Percentiles rank a stretch among this genome's conserved stretches.
These are phyloP conservation scores for Serendipita indica DNA, from an alignment of 768 basidiomycete species.

Conservation along the genomic window DNA sequence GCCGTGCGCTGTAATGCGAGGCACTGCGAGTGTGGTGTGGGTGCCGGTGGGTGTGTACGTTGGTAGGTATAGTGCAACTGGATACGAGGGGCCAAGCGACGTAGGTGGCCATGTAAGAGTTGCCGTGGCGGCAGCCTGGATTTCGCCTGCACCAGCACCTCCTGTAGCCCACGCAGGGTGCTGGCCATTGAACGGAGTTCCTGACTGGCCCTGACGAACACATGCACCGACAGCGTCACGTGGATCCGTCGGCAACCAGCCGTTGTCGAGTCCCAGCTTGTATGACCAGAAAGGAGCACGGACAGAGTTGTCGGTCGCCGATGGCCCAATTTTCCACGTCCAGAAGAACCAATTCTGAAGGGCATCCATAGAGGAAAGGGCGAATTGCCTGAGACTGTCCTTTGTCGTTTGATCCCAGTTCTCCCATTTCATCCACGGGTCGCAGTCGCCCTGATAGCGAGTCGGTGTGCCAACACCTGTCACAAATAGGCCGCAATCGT, in stretches of 20 bases:
- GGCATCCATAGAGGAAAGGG: constrained; percentile 48
- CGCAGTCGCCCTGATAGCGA: constrained; percentile 31
- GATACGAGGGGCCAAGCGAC: neutral
- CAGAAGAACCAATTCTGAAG: constrained; percentile 59
- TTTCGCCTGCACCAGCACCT: constrained; percentile 37
- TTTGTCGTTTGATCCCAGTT: constrained; percentile 40
- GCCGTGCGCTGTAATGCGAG: constrained; percentile 33
- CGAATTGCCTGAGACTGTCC: constrained; percentile 36
- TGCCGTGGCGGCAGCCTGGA: constrained; percentile 28
- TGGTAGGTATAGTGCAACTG: constrained; percentile 28
- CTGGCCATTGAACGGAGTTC: constrained; percentile 34
- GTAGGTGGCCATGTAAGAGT: constrained; percentile 41
- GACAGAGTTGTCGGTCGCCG: constrained; percentile 42
- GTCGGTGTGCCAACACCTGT: constrained; percentile 29
- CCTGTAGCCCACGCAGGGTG: constrained; percentile 59
- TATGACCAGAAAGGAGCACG: constrained; percentile 88
- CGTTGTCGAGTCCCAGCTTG: constrained; percentile 73
- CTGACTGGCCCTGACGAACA: constrained; percentile 28
- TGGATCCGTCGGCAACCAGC: constrained; percentile 89
- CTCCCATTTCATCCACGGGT: constrained; percentile 33
- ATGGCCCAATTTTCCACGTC: constrained; percentile 61
- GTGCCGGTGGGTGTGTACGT: constrained; percentile 51
- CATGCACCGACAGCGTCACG: constrained; percentile 65
- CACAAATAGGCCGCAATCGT: constrained; percentile 24
- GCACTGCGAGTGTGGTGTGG: constrained; percentile 40